These are phyloP conservation scores for Fistulifera pelliculosa DNA, from an alignment of 108 stramenopile genomes.

Conservation along the genomic window DNA sequence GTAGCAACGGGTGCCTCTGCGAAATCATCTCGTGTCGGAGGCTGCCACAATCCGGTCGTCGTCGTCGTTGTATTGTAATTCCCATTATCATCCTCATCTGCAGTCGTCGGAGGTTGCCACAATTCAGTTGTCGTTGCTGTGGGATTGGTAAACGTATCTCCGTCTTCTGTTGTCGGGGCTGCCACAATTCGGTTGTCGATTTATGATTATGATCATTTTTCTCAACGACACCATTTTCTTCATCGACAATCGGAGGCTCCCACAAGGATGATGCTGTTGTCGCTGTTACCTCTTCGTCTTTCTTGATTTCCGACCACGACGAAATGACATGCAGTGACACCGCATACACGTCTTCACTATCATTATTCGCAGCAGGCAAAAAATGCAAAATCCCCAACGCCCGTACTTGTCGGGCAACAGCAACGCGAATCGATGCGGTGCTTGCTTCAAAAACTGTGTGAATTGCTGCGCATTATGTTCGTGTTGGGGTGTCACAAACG, in stretches of 20 bases:
- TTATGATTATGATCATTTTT: neutral
- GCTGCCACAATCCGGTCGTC: neutral
- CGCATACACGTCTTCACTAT: too few species aligned
- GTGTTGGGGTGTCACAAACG: slow-evolving; percentile 17
- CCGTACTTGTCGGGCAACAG: too few species aligned
- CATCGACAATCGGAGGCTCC: too few species aligned
- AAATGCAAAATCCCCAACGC: too few species aligned
- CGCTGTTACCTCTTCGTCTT: too few species aligned
- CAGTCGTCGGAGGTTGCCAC: slow-evolving; percentile 6
- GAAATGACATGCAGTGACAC: too few species aligned
- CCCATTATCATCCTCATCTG: neutral
- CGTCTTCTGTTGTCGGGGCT: neutral
- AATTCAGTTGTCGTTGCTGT: slow-evolving; percentile 1
- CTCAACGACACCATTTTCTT: too few species aligned
- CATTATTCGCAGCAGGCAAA: too few species aligned
- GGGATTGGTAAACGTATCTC: too few species aligned
- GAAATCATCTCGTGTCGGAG: neutral
- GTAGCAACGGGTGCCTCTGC: too few species aligned
- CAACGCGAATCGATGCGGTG: slow-evolving; percentile 7
- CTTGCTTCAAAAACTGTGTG: slow-evolving; percentile 30
- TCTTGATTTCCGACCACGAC: too few species aligned
- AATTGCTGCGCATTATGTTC: slow-evolving; percentile 45
- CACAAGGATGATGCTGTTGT: too few species aligned
- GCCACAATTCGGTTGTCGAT: slow-evolving; percentile 1
- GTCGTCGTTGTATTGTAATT: neutral